A percentile compares a stretch with the other conserved stretches of the same genome.
Conservation (phyloP, 2,329 filamentous ascomycete genomes). For the Aspergillus sp. region DNA sequence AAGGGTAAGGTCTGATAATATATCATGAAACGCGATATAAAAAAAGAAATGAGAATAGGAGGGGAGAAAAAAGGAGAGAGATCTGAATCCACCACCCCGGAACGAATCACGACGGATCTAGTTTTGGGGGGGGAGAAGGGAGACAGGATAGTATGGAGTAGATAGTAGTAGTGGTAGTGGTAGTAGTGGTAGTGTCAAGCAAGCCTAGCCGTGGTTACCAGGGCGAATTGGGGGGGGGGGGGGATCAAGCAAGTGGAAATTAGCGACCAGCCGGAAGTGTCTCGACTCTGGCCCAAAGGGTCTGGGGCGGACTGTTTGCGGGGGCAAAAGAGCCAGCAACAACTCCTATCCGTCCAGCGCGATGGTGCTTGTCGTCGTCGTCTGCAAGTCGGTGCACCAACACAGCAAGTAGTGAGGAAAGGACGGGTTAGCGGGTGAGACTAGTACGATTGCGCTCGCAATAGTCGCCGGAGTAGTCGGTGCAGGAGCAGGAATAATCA, state of each 20-base stretch:
- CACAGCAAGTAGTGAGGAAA: too few relatives aligned
- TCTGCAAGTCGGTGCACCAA: background rate
- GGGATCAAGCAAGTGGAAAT: constrained; percentile 5
- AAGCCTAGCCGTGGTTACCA: constrained; percentile 28
- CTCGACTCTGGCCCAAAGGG: constrained; percentile 8
- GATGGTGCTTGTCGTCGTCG: background rate
- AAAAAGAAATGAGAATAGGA: constrained; percentile 11
- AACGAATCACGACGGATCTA: constrained; percentile 8
- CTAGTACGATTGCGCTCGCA: constrained; percentile 4
- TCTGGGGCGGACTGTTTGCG: constrained; percentile 34
- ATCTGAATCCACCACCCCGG: constrained; percentile 6
- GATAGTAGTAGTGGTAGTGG: constrained; percentile 9
- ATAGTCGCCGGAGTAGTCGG: background rate
- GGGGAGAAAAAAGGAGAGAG: constrained; percentile 13
- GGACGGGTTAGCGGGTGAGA: background rate
- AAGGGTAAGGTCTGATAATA: constrained; percentile 3
- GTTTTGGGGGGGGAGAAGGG: background rate
- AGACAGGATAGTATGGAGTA: background rate
- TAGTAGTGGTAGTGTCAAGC: background rate
- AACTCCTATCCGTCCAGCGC: background rate
- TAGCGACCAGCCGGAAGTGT: constrained; percentile 2
- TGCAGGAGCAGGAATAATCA: constrained; percentile 13
- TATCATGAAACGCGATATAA: constrained; percentile 8
- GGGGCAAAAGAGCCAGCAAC: constrained; percentile 17
- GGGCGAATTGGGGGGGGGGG: constrained; percentile 29